These are phyloP conservation scores for Aspergillus sparsus DNA, from an alignment of 495 filamentous ascomycete species.

Conservation along the genomic window DNA sequence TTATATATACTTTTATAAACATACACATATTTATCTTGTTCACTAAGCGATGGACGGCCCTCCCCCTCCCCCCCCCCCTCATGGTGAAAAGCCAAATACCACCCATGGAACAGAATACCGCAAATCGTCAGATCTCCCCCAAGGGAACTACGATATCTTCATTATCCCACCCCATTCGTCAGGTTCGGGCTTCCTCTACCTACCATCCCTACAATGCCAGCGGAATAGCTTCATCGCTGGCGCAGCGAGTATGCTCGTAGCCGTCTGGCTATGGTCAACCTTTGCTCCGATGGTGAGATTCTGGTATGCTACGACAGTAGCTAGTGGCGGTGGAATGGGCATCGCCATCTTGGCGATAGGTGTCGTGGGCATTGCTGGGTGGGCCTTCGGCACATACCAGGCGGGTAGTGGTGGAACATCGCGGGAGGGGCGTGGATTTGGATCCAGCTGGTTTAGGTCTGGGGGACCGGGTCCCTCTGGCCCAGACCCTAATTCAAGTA, in stretches of 20 bases:
- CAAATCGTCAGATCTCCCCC: slow-evolving; percentile 62
- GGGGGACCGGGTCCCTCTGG: slow-evolving; percentile 29
- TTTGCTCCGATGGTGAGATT: slow-evolving; percentile 66
- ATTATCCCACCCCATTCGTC: slow-evolving; percentile 93
- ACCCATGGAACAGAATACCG: slow-evolving; percentile 46
- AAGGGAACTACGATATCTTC: slow-evolving; percentile 94
- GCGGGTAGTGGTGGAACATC: slow-evolving; percentile 34
- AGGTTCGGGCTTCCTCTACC: slow-evolving; percentile 88
- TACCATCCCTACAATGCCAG: slow-evolving; percentile 82
- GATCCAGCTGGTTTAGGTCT: slow-evolving; percentile 29
- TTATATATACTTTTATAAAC: slow-evolving; percentile 1
- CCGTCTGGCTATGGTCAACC: slow-evolving; percentile 65
- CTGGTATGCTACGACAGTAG: slow-evolving; percentile 65
- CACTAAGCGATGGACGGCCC: slow-evolving; percentile 46
- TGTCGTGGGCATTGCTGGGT: slow-evolving; percentile 76
- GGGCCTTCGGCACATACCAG: slow-evolving; percentile 71
- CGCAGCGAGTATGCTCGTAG: slow-evolving; percentile 67
- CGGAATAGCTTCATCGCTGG: slow-evolving; percentile 91
- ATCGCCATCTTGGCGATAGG: slow-evolving; percentile 62
- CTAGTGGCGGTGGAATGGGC: slow-evolving; percentile 61
- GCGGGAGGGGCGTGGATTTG: slow-evolving; percentile 18
- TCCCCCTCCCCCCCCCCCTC: slow-evolving; percentile 64
- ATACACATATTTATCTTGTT: background rate
- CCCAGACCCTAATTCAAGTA: slow-evolving; percentile 17
- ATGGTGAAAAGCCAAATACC: slow-evolving; percentile 65